phyloP scores from a whole-genome alignment of 768 basidiomycete genomes.

The Boletus subcaerulescens region DNA sequence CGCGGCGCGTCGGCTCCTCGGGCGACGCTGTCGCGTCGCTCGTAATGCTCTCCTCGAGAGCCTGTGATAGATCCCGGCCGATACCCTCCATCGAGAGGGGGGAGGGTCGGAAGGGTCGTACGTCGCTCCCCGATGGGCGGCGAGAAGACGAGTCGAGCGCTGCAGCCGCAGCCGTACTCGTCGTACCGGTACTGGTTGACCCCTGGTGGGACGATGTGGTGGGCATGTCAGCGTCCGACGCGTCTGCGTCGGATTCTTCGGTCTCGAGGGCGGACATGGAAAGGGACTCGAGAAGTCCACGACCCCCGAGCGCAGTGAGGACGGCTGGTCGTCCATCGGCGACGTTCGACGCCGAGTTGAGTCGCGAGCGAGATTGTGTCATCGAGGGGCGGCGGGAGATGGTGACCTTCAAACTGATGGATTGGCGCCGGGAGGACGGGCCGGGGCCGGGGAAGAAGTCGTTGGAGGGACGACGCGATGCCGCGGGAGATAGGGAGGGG shows the following conservation, averaged over 20 bases:
- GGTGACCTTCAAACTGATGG: slow-evolving; percentile 27
- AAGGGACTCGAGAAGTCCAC: slow-evolving; percentile 38
- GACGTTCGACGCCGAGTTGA: slow-evolving; percentile 19
- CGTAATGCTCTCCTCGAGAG: slow-evolving; percentile 25
- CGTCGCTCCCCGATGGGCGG: slow-evolving; percentile 9
- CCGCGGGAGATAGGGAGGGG: slow-evolving; percentile 42
- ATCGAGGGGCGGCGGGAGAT: slow-evolving; percentile 29
- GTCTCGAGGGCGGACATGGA: slow-evolving; percentile 55
- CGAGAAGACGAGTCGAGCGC: slow-evolving; percentile 4
- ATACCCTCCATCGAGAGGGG: slow-evolving; percentile 32
- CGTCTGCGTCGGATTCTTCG: slow-evolving; percentile 42
- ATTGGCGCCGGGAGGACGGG: slow-evolving; percentile 20
- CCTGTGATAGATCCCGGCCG: slow-evolving; percentile 30
- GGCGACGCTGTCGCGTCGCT: background rate
- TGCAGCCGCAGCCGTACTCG: background rate
- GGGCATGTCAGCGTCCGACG: slow-evolving; percentile 17
- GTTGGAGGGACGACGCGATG: slow-evolving; percentile 44
- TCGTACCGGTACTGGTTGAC: background rate
- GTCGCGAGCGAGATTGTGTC: slow-evolving; percentile 24
- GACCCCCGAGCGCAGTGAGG: slow-evolving; percentile 26
- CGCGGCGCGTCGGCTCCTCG: background rate
- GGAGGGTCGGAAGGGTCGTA: slow-evolving; percentile 9
- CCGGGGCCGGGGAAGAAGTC: slow-evolving; percentile 2
- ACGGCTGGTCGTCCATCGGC: slow-evolving; percentile 21
- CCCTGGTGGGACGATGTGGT: background rate